phyloP scores from a whole-genome alignment of 163 green algal genomes.

The Chlamydomonas reinhardtii region DNA sequence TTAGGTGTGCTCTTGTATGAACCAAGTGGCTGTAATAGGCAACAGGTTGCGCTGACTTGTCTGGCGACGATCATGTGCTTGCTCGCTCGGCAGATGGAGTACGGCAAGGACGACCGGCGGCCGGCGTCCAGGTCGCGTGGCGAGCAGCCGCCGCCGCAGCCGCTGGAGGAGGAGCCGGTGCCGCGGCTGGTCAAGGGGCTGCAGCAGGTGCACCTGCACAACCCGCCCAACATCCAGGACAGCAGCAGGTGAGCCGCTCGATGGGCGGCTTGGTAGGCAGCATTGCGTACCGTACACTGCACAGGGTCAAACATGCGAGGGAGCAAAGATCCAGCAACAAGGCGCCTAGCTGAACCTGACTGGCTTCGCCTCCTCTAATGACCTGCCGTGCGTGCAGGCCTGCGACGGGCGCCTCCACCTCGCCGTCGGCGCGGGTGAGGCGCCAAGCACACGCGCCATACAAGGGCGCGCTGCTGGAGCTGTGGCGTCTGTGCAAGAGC shows the following conservation, averaged over 20 bases:
- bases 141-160: background rate
- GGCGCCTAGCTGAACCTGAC: no score
- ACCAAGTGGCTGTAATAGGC: no score
- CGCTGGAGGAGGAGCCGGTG: conserved; percentile 32
- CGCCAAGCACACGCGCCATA: conserved; percentile 42
- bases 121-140: background rate
- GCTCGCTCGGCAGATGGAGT: conserved; percentile 15
- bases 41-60: no score
- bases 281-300: background rate
- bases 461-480: conserved; percentile 41
- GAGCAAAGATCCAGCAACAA: no score
- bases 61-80: background rate
- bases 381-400: background rate
- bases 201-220: conserved; percentile 54
- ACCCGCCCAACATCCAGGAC: conserved; percentile 43
- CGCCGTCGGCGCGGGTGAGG: conserved; percentile 6
- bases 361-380: no score
- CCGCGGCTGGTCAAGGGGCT: conserved; percentile 48
- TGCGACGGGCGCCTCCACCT: background rate
- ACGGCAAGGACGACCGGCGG: background rate
- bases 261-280: no score
- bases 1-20: background rate
- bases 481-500: conserved; percentile 50
- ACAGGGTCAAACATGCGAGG: background rate
- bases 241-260: background rate